phyloP scores from a whole-genome alignment of 805 yeast species.

The Saturnispora hagleri region DNA sequence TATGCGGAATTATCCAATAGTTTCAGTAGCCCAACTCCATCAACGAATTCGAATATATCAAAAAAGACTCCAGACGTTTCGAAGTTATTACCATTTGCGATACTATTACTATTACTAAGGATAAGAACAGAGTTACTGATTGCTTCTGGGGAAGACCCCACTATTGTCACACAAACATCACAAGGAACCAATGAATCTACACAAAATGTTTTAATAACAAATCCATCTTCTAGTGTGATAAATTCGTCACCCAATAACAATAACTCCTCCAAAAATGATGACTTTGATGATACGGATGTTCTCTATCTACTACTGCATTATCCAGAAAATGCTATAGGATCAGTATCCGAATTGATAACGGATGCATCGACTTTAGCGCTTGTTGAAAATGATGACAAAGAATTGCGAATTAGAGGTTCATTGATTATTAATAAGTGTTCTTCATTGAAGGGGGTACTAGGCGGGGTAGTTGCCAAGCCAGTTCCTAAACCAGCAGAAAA shows the following conservation, averaged over 20 bases:
- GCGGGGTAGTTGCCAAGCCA: constrained; percentile 3
- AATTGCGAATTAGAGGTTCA: constrained; percentile 3
- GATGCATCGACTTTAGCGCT: constrained; percentile 6
- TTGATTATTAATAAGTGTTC: background rate
- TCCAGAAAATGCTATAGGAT: constrained; percentile 23
- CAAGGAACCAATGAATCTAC: background rate
- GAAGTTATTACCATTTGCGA: constrained; percentile 31
- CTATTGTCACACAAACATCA: background rate
- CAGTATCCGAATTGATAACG: constrained; percentile 7
- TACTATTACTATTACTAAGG: constrained; percentile 31
- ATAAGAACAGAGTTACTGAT: constrained; percentile 10
- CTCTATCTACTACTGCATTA: constrained; percentile 41
- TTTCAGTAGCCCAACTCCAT: constrained; percentile 6
- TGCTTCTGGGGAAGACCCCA: constrained; percentile 6
- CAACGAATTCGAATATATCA: constrained; percentile 3
- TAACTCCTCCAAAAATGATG: background rate
- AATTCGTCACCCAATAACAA: background rate
- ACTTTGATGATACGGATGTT: constrained; percentile 42
- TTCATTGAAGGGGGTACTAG: constrained; percentile 4
- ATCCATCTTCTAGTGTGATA: background rate
- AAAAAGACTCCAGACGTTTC: constrained; percentile 9
- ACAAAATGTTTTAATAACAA: background rate
- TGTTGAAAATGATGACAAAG: constrained; percentile 6
- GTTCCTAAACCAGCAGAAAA: background rate
- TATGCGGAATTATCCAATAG: constrained; percentile 9